Evolutionary conservation across 306 rosid species (phyloP).

Genomic region (Inga oerstediana): DNA sequence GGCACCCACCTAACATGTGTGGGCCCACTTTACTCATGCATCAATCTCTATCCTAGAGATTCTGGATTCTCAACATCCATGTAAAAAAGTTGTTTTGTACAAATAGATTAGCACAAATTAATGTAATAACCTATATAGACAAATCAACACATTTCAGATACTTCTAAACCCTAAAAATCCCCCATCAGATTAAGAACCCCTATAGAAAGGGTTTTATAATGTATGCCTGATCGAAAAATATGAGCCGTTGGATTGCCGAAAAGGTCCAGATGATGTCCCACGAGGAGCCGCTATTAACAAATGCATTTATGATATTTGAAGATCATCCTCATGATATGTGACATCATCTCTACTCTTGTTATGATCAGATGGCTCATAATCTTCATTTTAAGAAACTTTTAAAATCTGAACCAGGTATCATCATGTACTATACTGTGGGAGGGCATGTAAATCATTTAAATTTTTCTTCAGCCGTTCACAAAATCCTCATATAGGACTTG

Average conservation of each 20-base stretch:
- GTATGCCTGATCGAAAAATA: background rate
- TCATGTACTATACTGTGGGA: background rate
- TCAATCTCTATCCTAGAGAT: too few relatives aligned
- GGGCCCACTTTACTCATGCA: background rate
- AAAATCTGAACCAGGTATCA: background rate
- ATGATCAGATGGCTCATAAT: background rate
- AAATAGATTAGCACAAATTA: background rate
- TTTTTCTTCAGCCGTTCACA: constrained; percentile 14
- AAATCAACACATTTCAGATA: background rate
- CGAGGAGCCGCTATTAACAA: background rate
- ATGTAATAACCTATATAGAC: background rate
- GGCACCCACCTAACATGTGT: background rate
- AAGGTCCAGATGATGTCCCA: background rate
- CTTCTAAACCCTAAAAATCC: background rate
- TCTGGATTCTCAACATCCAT: too few relatives aligned
- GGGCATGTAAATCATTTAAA: background rate
- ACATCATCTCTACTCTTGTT: background rate
- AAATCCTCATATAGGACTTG: constrained; percentile 51
- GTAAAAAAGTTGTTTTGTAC: background rate
- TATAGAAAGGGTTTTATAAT: background rate
- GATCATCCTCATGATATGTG: background rate
- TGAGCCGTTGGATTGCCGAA: background rate
- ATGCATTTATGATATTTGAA: background rate
- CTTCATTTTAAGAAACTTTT: background rate
- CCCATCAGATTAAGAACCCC: background rate